Base-by-base conservation (phyloP, 2,329 filamentous ascomycete species). In the Dothideomycetidae sp. region DNA sequence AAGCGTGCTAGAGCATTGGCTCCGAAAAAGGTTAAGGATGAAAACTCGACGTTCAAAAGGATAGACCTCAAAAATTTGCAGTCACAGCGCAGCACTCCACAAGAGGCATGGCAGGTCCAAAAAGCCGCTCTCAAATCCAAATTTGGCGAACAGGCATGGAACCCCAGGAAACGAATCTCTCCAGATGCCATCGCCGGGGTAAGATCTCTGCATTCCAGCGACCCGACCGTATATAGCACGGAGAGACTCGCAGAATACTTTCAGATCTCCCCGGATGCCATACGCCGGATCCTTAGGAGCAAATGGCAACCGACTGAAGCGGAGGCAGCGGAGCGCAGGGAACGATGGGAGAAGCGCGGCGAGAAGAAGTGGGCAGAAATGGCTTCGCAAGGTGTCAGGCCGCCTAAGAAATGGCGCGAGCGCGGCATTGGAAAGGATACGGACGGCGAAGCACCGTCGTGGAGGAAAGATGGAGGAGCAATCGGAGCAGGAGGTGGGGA, bases 131-230 rank as follows among this genome's bases (percentile, higher is more conserved):
- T 92, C 23, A 71, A 77, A 49, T 59, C 72, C 43, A 98, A 96
- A 52, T 90, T 94, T 46, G 74, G 74, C 2, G 71, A 78, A 5
- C 75, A 61, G 28, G 62, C 78, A 7, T 98, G 88, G 86, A 68
- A 70, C 17, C 88, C 90, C 18, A 70, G 72, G 33, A 94, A 93
- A 58, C 78, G 78, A 41, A 69, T 98, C 7, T 96, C 90, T 0
- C 90, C 90, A 0, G 88, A 96, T 57, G 84, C 86, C 1, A 66
- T 94, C 19, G 78, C 81, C n/a, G 86, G 85, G 29, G 93, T 98
- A 48, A 76, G 85, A 29, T 78, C 81, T 13, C 66, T 98, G 21
- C 75, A 94, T 56, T 63, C 70, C 16, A 76, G 84, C 48, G 78
- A 84, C 44, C 84, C 88, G 0, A 69, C 79, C 2, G 67, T 70